Conservation (phyloP, 2,329 filamentous ascomycete species). For the Alternaria solani region DNA sequence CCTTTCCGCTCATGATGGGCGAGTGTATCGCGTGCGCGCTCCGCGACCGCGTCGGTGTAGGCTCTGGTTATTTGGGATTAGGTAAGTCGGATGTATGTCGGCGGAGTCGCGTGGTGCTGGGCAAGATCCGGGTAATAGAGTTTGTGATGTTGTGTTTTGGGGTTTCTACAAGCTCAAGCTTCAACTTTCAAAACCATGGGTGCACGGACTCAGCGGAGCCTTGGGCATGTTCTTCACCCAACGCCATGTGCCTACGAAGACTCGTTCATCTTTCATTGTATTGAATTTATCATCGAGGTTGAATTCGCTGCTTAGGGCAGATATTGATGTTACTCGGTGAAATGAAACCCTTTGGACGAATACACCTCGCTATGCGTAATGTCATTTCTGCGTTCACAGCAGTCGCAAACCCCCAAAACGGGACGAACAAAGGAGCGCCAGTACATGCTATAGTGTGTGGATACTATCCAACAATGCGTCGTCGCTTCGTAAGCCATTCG, state of each 20-base stretch:
- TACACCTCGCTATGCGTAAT: conserved; percentile 43
- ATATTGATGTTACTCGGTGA: neutral
- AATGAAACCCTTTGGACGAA: conserved; percentile 7
- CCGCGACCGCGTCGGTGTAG: neutral
- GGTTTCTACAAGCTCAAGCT: conserved; percentile 8
- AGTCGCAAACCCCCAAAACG: neutral
- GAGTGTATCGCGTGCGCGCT: neutral
- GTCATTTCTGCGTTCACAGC: conserved; percentile 1
- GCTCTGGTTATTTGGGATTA: neutral
- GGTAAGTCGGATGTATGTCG: neutral
- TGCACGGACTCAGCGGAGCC: conserved; percentile 15
- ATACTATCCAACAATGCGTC: neutral
- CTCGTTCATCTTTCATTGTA: neutral
- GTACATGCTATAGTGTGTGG: conserved; percentile 15
- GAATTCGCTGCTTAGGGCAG: neutral
- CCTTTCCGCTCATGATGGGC: conserved; percentile 43
- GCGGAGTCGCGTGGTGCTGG: neutral
- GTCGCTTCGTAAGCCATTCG: neutral
- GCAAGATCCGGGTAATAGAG: neutral
- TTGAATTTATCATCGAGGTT: neutral
- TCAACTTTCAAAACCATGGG: conserved; percentile 7
- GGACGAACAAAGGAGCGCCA: conserved; percentile 1
- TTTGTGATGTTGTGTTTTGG: neutral
- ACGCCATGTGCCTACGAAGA: neutral
- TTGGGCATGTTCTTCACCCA: neutral